Evolutionary conservation across 2,329 filamentous ascomycete species (phyloP).

Genomic region (Beauveria brongniartii): DNA sequence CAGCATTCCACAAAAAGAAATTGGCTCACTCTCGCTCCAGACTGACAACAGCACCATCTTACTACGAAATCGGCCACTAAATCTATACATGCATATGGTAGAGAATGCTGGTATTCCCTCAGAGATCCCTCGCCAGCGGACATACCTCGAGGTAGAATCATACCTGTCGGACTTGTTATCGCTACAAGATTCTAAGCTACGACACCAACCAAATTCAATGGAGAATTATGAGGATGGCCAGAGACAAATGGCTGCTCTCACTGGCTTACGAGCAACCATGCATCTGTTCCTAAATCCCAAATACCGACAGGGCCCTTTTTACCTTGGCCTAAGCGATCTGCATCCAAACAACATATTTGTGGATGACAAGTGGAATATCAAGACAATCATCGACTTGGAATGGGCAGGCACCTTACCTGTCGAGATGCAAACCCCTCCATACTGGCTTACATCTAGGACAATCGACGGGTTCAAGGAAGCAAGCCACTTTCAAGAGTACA

Average conservation of each 20-base stretch:
- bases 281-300: constrained; percentile 17
- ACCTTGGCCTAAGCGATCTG: constrained; percentile 27
- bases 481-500: not conserved
- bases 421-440: constrained; percentile 20
- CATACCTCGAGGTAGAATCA: constrained; percentile 24
- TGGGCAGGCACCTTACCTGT: constrained; percentile 19
- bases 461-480: constrained; percentile 9
- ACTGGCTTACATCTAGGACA: constrained; percentile 19
- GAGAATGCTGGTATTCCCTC: constrained; percentile 27
- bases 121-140: constrained; percentile 23
- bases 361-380: constrained; percentile 25
- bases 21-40: constrained; percentile 18
- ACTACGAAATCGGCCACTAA: constrained; percentile 27
- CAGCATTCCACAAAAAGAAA: constrained; percentile 13
- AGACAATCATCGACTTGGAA: constrained; percentile 23
- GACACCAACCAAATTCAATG: constrained; percentile 26
- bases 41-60: constrained; percentile 17
- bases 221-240: constrained; percentile 19
- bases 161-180: constrained; percentile 23
- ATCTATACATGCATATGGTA: constrained; percentile 21
- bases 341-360: constrained; percentile 29
- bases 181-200: constrained; percentile 26
- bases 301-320: constrained; percentile 23
- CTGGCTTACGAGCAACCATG: constrained; percentile 20
- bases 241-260: constrained; percentile 21